Evolutionary conservation across 2,329 filamentous ascomycete species (phyloP).

Genomic region (Cercospora sp.): DNA sequence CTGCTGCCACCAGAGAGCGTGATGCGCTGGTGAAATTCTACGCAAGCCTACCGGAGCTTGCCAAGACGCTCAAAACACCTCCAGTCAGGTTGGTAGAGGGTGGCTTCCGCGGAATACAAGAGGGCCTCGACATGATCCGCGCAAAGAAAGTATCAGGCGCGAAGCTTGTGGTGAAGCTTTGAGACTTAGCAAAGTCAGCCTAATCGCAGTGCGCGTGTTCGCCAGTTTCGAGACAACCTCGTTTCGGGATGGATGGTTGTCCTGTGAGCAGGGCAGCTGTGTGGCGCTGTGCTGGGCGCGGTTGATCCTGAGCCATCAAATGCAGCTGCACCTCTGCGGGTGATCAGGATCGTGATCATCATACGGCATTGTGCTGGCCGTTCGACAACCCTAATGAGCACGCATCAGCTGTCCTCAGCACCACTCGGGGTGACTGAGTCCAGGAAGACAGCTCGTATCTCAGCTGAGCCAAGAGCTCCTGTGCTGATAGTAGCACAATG

Average conservation of each 20-base stretch:
- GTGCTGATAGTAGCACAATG: not conserved
- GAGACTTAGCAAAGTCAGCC: not conserved
- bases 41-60: not conserved
- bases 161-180: slow-evolving; percentile 1
- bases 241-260: not conserved
- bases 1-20: not conserved
- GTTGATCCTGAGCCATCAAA: not conserved
- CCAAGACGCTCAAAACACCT: not conserved
- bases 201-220: not conserved
- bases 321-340: not conserved
- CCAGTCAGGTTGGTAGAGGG: not conserved
- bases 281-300: not conserved
- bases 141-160: not conserved
- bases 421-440: not conserved
- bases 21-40: not conserved
- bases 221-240: not conserved
- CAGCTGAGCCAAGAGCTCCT: not conserved
- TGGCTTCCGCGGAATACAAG: not conserved
- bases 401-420: not conserved
- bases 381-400: not conserved
- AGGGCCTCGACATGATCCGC: not conserved
- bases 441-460: not conserved
- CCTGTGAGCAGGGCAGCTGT: not conserved
- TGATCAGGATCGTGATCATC: not conserved
- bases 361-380: not conserved